A percentile compares a stretch with the other conserved stretches of the same genome.
Evolutionary conservation across 1,139 yeast genomes (phyloP).

Genomic region (Yamadazyma atmosphaerica): DNA sequence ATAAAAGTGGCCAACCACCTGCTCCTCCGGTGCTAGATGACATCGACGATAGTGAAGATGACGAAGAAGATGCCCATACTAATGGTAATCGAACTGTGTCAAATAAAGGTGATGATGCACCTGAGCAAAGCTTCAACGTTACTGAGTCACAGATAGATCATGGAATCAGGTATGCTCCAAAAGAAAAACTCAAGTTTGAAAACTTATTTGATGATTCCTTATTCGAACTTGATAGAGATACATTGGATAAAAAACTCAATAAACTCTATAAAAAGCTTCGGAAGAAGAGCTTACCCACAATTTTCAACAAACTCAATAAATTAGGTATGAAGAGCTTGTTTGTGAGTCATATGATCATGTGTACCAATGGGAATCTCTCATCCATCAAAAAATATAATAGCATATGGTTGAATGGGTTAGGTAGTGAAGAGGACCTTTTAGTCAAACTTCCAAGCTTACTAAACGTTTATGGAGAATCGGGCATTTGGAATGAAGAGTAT

Average conservation of each 20-base stretch:
- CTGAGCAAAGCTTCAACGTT: not conserved
- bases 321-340: slow-evolving; percentile 27
- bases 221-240: slow-evolving; percentile 8
- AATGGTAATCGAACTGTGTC: too few relatives aligned
- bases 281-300: slow-evolving; percentile 9
- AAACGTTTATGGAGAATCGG: slow-evolving; percentile 16
- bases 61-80: slow-evolving; percentile 4
- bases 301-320: slow-evolving; percentile 19
- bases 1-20: slow-evolving; percentile 1
- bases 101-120: slow-evolving; percentile 7
- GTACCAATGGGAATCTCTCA: slow-evolving; percentile 23
- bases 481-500: slow-evolving; percentile 29
- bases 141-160: slow-evolving; percentile 1
- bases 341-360: slow-evolving; percentile 29
- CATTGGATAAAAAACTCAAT: slow-evolving; percentile 5
- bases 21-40: slow-evolving; percentile 4
- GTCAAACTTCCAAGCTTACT: slow-evolving; percentile 10
- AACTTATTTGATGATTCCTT: slow-evolving; percentile 16
- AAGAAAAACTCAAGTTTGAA: slow-evolving; percentile 9
- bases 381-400: slow-evolving; percentile 14
- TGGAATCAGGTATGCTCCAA: slow-evolving; percentile 11
- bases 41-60: not conserved
- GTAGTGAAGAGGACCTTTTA: slow-evolving; percentile 7
- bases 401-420: slow-evolving; percentile 7
- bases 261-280: slow-evolving; percentile 4